Evolutionary conservation across 805 yeast species (phyloP), one percentile per base, ranked within the genome.

Genomic region (Metschnikowia bowlesiae): DNA sequence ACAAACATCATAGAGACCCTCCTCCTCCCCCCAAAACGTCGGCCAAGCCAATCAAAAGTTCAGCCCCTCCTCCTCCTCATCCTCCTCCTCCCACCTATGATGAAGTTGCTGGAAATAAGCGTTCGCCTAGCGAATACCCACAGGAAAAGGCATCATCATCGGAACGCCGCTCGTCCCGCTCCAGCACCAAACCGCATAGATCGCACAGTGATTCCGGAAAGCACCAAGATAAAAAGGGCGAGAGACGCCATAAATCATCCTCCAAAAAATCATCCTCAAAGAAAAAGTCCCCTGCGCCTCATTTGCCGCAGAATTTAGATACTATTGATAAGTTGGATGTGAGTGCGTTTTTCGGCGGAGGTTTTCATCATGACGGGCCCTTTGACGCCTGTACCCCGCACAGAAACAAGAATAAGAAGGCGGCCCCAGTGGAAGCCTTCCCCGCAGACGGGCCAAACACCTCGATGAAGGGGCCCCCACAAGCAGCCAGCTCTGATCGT

Each of bases 301-400:
- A 71, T 61, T 75, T 81, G 57, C 79, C 90, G 11, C 83, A 84
- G 59, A 87, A 90, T 58, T 84, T 91, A 49, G 99, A 92, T 63
- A 89, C 95, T 4, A 94, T 94, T 59, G 99, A 94, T 71, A 88
- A 88, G 68, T 76, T 94, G 62, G 99, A 94, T 67, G 99, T 92
- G 43, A 91, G 97, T 10, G 97, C 96, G 1, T 78, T 91, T 54
- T 91, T 88, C 65, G 97, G 97, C 28, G 84, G 88, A 44, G 89
- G 95, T 2, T 94, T 94, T 78, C 99, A 94, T 68, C 98, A 94
- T 68, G 99, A 94, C 70, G 99, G 99, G 10, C 99, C 99, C 13
- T 94, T 94, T 66, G 99, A 94, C 66, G 99, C 99, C 1, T 92
- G 98, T 68, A 87, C 95, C 2, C 98, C 99, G 7, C 96, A 89